These are phyloP conservation scores for Kwoniella dendrophila DNA, from an alignment of 768 basidiomycete species.

Conservation along the genomic window DNA sequence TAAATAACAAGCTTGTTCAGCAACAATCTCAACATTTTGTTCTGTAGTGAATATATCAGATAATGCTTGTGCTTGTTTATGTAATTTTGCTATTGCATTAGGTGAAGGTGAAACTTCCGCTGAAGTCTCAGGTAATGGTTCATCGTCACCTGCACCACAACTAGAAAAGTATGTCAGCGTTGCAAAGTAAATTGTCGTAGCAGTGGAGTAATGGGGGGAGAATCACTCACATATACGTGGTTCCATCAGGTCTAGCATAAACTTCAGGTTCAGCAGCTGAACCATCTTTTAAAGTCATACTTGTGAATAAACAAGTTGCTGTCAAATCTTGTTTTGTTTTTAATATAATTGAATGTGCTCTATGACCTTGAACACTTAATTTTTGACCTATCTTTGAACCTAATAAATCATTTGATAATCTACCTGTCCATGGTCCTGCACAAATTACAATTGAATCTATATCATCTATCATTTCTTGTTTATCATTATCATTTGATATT, in stretches of 20 bases:
- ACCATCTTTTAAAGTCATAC: slow-evolving; percentile 62
- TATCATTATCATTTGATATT: neutral
- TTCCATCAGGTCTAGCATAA: slow-evolving; percentile 56
- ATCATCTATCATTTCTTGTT: slow-evolving; percentile 2
- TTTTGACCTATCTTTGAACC: slow-evolving; percentile 38
- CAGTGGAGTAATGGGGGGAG: slow-evolving; percentile 1
- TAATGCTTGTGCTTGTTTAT: slow-evolving; percentile 53
- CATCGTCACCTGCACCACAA: slow-evolving; percentile 77
- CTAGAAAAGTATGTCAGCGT: slow-evolving; percentile 58
- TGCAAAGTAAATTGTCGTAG: neutral
- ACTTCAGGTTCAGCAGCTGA: slow-evolving; percentile 58
- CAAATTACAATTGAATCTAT: slow-evolving; percentile 74
- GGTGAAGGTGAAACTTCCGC: slow-evolving; percentile 70
- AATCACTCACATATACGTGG: slow-evolving; percentile 49
- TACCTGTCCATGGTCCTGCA: slow-evolving; percentile 85
- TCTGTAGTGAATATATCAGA: slow-evolving; percentile 45
- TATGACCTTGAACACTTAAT: slow-evolving; percentile 50
- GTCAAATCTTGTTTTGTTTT: slow-evolving; percentile 60
- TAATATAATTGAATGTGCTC: slow-evolving; percentile 57
- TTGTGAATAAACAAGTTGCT: slow-evolving; percentile 82
- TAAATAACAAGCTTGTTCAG: slow-evolving; percentile 74
- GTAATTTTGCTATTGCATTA: slow-evolving; percentile 62
- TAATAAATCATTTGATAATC: slow-evolving; percentile 58
- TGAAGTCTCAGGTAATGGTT: slow-evolving; percentile 68
- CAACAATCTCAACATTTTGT: slow-evolving; percentile 62